These are phyloP conservation scores for Hypholoma sublateritium DNA, from an alignment of 768 basidiomycete species.

Conservation along the genomic window DNA sequence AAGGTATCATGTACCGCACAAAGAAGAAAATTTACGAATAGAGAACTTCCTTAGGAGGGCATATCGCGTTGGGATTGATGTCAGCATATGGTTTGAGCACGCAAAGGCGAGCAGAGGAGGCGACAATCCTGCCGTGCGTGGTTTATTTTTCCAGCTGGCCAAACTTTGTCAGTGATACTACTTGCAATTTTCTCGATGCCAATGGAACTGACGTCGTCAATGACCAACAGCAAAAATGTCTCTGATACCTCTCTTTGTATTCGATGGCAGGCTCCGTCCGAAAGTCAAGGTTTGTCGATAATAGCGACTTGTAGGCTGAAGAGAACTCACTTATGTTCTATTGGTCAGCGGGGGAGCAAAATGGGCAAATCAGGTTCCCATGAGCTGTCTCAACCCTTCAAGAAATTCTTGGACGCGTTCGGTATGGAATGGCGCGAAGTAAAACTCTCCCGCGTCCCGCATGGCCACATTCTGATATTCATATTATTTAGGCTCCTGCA, in stretches of 20 bases:
- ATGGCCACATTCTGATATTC: neutral
- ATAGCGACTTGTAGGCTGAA: constrained; percentile 12
- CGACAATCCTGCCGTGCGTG: constrained; percentile 72
- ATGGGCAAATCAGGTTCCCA: constrained; percentile 50
- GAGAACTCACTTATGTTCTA: neutral
- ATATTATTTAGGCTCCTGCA: constrained; percentile 13
- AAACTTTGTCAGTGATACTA: neutral
- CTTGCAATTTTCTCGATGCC: too few species aligned
- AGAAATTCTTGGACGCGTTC: constrained; percentile 55
- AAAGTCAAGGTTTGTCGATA: constrained; percentile 51
- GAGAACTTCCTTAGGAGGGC: constrained; percentile 42
- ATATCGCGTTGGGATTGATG: constrained; percentile 69
- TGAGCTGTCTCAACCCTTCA: constrained; percentile 41
- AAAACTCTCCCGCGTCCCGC: constrained; percentile 21
- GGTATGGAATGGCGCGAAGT: constrained; percentile 57
- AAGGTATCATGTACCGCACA: constrained; percentile 18
- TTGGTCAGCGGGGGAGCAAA: constrained; percentile 24
- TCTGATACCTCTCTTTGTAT: constrained; percentile 70
- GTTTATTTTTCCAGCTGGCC: constrained; percentile 62
- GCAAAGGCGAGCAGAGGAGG: constrained; percentile 56
- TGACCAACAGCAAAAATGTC: constrained; percentile 32
- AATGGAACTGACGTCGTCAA: too few species aligned
- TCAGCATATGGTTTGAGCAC: constrained; percentile 69
- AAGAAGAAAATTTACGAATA: neutral
- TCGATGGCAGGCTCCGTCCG: constrained; percentile 70